Evolutionary conservation across 1,284 basidiomycete genomes (phyloP).

Genomic region (Apiotrichum domesticum): DNA sequence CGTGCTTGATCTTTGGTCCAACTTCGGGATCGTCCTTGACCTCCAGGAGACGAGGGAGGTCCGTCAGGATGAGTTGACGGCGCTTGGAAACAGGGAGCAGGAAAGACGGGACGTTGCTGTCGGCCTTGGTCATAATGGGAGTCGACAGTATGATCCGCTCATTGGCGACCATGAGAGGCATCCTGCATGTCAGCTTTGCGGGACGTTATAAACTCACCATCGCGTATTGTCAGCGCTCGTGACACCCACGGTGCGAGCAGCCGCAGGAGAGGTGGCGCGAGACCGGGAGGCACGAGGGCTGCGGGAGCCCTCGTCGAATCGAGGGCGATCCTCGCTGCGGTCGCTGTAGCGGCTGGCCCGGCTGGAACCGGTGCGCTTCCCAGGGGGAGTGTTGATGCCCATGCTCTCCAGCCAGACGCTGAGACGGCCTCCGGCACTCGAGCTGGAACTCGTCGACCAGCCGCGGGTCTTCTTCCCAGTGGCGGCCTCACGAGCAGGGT

Average conservation of each 20-base stretch:
- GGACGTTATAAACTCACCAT: constrained; percentile 20
- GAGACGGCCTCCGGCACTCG: constrained; percentile 22
- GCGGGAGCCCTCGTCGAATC: background rate
- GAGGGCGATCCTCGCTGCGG: constrained; percentile 4
- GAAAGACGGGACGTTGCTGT: constrained; percentile 37
- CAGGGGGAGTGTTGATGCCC: constrained; percentile 21
- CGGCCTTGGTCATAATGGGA: constrained; percentile 40
- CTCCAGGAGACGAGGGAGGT: constrained; percentile 51
- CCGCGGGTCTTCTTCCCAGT: constrained; percentile 9
- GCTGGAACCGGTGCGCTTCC: constrained; percentile 4
- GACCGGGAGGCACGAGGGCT: constrained; percentile 4
- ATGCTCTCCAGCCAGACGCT: constrained; percentile 37
- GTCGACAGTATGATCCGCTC: constrained; percentile 45
- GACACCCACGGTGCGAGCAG: constrained; percentile 4
- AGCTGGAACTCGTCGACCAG: constrained; percentile 32
- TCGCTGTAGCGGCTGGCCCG: constrained; percentile 13
- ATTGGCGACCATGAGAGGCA: constrained; percentile 36
- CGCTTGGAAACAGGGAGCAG: constrained; percentile 44
- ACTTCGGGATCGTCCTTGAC: constrained; percentile 47
- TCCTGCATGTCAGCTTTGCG: constrained; percentile 2
- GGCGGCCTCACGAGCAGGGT: too few relatives aligned
- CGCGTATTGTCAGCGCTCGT: constrained; percentile 10
- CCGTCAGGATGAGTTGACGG: constrained; percentile 50
- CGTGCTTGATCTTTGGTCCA: constrained; percentile 15
- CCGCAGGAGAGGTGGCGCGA: constrained; percentile 5